phyloP scores from a whole-genome alignment of 2,329 filamentous ascomycete species.

The Beauveria sp. region DNA sequence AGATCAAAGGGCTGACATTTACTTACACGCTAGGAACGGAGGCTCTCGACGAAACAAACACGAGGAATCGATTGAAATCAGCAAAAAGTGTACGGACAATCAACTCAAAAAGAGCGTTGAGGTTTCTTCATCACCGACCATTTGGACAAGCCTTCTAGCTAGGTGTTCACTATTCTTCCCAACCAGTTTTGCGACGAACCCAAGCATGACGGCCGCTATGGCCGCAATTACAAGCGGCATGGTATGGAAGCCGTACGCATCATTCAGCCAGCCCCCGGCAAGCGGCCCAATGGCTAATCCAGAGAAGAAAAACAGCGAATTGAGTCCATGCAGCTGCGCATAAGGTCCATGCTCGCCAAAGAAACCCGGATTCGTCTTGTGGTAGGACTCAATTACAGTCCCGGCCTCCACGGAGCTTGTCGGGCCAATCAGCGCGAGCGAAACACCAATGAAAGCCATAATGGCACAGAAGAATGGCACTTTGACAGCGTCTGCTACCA shows the following conservation, averaged over 20 bases:
- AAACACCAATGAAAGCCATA: constrained; percentile 1
- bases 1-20: too few species aligned
- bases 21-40: too few species aligned
- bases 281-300: constrained; percentile 11
- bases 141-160: too few species aligned
- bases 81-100: too few species aligned
- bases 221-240: neutral
- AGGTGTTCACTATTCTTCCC: neutral
- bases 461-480: neutral
- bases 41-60: too few species aligned
- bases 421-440: neutral
- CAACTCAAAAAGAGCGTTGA: too few species aligned
- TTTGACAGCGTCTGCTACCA: neutral
- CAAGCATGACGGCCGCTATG: neutral
- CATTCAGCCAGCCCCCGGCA: neutral
- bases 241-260: neutral
- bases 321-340: constrained; percentile 12
- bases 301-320: constrained; percentile 2
- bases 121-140: too few species aligned
- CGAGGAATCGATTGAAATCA: too few species aligned
- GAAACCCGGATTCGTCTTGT: constrained; percentile 10
- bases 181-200: neutral
- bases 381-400: constrained; percentile 8
- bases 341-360: constrained; percentile 13
- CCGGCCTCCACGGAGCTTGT: constrained; percentile 10